Percentiles rank a stretch among this genome's conserved stretches.
Conservation (phyloP, 148 eudicot species). For the Amaranthus palmeri region DNA sequence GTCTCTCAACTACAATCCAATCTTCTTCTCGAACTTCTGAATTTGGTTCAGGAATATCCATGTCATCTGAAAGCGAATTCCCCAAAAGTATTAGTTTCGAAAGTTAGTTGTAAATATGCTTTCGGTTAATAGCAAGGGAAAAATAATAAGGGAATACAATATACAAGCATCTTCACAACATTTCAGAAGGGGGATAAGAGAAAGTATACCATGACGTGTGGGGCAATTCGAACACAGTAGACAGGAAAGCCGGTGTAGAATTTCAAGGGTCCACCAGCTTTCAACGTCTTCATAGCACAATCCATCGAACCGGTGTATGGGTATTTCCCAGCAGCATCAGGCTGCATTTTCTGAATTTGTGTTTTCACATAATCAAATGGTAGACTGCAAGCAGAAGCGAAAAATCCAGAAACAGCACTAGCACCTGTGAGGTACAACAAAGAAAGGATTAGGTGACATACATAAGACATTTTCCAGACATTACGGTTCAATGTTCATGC, state of each 20-base stretch:
- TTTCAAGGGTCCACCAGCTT: conserved; percentile 43
- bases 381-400: conserved; percentile 50
- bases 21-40: conserved; percentile 29
- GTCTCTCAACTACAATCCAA: conserved; percentile 23
- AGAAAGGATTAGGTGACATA: neutral
- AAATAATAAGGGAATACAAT: neutral
- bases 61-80: conserved; percentile 30
- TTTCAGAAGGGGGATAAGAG: neutral
- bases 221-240: conserved; percentile 46
- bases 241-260: conserved; percentile 51
- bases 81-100: conserved; percentile 9
- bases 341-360: conserved; percentile 54
- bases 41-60: conserved; percentile 43
- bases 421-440: conserved; percentile 30
- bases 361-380: conserved; percentile 50
- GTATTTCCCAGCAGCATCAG: conserved; percentile 42
- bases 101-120: neutral
- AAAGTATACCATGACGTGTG: conserved; percentile 43
- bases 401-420: conserved; percentile 47
- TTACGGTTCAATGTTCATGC: neutral
- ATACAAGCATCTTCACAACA: neutral
- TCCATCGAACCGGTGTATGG: conserved; percentile 46
- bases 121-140: neutral
- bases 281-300: conserved; percentile 42
- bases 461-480: neutral